Conservation (phyloP, 192 early-diverging fungal species). For the Mycoemilia scoparia region DNA sequence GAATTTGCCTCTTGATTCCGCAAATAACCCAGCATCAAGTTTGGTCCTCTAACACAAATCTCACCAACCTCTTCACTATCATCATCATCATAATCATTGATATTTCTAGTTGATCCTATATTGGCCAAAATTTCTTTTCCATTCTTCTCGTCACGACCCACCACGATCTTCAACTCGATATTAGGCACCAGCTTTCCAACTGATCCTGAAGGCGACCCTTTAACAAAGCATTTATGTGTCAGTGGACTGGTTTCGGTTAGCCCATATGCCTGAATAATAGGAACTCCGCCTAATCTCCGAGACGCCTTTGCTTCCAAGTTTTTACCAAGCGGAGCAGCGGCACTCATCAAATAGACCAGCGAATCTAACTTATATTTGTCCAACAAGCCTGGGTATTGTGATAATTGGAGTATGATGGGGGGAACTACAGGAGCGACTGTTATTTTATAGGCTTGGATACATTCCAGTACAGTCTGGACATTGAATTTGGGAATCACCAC, state of each 20-base stretch:
- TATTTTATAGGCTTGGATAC: constrained; percentile 42
- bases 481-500: constrained; percentile 60
- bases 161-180: constrained; percentile 46
- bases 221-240: too few relatives aligned
- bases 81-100: too few relatives aligned
- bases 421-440: constrained; percentile 40
- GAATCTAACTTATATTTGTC: constrained; percentile 41
- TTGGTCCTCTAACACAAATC: constrained; percentile 69
- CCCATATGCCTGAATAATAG: constrained; percentile 37
- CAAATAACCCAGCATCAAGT: constrained; percentile 70
- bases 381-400: constrained; percentile 46
- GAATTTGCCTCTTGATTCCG: constrained; percentile 54
- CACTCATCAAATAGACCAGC: constrained; percentile 33
- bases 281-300: too few relatives aligned
- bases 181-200: constrained; percentile 56
- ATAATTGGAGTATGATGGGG: constrained; percentile 39
- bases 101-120: too few relatives aligned
- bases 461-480: constrained; percentile 32
- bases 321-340: constrained; percentile 47
- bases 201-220: too few relatives aligned
- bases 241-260: constrained; percentile 33
- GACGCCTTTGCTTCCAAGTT: too few relatives aligned
- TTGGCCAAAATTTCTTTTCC: too few relatives aligned
- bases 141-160: too few relatives aligned
- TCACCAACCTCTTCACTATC: constrained; percentile 46